phyloP scores from a whole-genome alignment of 2,329 filamentous ascomycete species.

The Colletotrichum costaricense region DNA sequence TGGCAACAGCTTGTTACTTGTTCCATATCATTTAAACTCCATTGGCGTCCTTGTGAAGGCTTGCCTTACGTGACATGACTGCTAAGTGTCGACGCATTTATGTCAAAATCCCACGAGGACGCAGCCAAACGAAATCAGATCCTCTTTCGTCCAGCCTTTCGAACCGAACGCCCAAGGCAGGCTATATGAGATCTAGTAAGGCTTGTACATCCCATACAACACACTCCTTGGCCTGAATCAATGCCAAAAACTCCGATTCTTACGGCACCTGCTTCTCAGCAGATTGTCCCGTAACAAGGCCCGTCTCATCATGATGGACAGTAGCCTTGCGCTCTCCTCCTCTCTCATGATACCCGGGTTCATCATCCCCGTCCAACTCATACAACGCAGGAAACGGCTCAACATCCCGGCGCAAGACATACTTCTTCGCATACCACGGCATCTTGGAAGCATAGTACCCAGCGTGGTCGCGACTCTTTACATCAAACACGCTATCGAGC shows the following conservation, averaged over 20 bases:
- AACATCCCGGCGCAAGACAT: slow-evolving; percentile 43
- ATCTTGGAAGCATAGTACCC: slow-evolving; percentile 45
- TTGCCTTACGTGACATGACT: neutral
- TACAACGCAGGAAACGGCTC: slow-evolving; percentile 46
- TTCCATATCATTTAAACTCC: neutral
- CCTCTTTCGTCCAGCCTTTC: neutral
- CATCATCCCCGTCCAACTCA: slow-evolving; percentile 38
- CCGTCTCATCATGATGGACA: slow-evolving; percentile 5
- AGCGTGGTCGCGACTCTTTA: slow-evolving; percentile 45
- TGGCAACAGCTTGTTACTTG: neutral
- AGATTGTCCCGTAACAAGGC: neutral
- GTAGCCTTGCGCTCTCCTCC: neutral
- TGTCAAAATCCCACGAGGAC: neutral
- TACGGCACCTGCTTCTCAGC: neutral
- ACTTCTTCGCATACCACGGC: slow-evolving; percentile 47
- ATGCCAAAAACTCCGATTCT: too few species aligned
- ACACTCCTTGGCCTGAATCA: neutral
- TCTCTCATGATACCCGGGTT: neutral
- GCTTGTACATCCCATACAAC: neutral
- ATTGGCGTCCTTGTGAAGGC: neutral
- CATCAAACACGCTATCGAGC: slow-evolving; percentile 47
- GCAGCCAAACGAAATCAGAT: neutral
- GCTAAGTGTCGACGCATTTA: neutral
- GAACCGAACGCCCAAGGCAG: neutral
- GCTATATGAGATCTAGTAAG: neutral